A percentile compares a stretch with the other conserved stretches of the same genome.
Conservation (phyloP, 1,284 basidiomycete species). For the Ustilago loliicola region DNA sequence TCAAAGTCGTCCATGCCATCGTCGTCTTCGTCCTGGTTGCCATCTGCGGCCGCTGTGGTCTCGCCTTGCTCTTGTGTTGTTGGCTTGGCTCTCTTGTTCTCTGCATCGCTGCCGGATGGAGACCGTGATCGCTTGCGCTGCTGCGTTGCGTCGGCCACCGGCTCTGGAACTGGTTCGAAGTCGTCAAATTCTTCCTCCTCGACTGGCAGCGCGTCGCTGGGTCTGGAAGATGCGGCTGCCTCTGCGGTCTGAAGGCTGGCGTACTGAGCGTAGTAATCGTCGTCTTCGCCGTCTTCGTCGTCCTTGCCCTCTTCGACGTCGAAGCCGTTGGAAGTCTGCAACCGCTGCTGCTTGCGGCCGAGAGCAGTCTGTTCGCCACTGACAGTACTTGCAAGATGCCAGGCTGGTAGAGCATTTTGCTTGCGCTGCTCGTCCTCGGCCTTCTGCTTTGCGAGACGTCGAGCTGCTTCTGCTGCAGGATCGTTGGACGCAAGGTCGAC, state of each 20-base stretch:
- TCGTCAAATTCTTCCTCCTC: constrained; percentile 55
- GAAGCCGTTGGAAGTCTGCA: constrained; percentile 36
- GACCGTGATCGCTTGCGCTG: constrained; percentile 46
- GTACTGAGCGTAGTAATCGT: constrained; percentile 68
- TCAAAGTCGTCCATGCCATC: constrained; percentile 65
- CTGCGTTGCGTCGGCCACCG: constrained; percentile 8
- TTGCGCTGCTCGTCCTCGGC: constrained; percentile 72
- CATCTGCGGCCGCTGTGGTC: not conserved
- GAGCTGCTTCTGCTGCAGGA: constrained; percentile 64
- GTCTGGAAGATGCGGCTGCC: constrained; percentile 49
- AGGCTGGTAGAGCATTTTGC: constrained; percentile 90
- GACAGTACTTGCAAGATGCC: constrained; percentile 95
- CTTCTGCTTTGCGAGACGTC: constrained; percentile 71
- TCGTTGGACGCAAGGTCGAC: constrained; percentile 66
- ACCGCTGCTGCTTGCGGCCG: constrained; percentile 72
- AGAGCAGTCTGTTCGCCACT: constrained; percentile 89
- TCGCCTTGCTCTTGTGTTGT: constrained; percentile 9
- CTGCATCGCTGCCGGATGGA: constrained; percentile 16
- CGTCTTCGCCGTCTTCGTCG: constrained; percentile 50
- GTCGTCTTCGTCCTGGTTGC: constrained; percentile 43
- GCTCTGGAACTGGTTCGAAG: constrained; percentile 33
- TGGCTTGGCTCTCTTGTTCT: constrained; percentile 39
- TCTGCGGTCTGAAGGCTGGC: constrained; percentile 57
- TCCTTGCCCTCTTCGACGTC: constrained; percentile 46
- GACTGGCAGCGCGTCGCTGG: constrained; percentile 27